Evolutionary conservation across 768 basidiomycete genomes (phyloP).

Genomic region (Lactarius vividus): DNA sequence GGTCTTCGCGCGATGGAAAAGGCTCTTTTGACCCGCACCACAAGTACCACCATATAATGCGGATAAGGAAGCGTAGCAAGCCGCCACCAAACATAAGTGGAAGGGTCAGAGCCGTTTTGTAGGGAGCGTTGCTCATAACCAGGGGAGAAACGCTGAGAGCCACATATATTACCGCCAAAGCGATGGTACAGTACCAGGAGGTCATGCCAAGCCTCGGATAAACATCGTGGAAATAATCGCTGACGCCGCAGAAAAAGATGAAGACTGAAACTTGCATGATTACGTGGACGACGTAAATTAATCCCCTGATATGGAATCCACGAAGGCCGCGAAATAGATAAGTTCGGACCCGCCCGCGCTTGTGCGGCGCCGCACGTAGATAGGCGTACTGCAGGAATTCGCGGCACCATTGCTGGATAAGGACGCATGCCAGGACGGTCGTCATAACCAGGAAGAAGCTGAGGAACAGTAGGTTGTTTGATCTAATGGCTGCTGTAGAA

Average conservation of each 20-base stretch:
- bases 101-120: conserved; percentile 17
- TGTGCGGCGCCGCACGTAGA: neutral
- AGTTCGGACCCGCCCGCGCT: conserved; percentile 17
- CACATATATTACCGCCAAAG: neutral
- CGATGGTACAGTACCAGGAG: neutral
- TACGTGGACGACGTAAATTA: conserved; percentile 7
- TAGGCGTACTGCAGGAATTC: conserved; percentile 8
- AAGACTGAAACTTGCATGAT: conserved; percentile 18
- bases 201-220: neutral
- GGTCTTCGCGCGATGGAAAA: neutral
- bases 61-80: neutral
- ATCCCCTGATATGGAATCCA: conserved; percentile 4
- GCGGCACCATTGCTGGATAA: conserved; percentile 24
- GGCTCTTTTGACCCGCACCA: too few relatives aligned
- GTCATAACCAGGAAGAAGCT: conserved; percentile 15
- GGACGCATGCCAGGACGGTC: conserved; percentile 13
- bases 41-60: neutral
- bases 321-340: conserved; percentile 10
- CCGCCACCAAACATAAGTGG: neutral
- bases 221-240: conserved; percentile 6
- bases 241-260: conserved; percentile 16
- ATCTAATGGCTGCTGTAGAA: neutral
- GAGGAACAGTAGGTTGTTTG: conserved; percentile 15
- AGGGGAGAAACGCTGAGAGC: conserved; percentile 16
- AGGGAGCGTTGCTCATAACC: conserved; percentile 10